phyloP scores from a whole-genome alignment of 225 moss, liverwort and hornwort genomes.

The Lunularia cruciata region DNA sequence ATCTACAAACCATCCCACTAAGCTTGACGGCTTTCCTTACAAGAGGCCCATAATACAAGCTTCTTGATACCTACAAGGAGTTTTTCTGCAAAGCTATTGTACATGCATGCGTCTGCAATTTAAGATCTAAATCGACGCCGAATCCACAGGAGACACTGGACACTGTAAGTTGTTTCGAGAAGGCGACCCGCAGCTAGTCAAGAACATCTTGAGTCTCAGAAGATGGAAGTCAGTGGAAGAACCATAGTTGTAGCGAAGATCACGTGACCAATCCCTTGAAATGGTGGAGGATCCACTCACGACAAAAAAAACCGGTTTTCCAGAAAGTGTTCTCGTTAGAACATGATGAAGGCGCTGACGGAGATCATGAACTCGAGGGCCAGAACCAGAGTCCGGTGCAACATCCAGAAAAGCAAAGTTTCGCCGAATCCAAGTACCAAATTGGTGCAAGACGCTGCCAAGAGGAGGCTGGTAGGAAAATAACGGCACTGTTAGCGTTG shows the following conservation, averaged over 20 bases:
- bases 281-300: not conserved
- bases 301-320: not conserved
- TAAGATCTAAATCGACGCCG: not conserved
- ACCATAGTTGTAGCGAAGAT: not conserved
- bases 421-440: not conserved
- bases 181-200: not conserved
- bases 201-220: not conserved
- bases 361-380: not conserved
- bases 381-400: not conserved
- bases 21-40: not conserved
- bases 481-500: not conserved
- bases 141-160: not conserved
- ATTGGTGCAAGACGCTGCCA: not conserved
- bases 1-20: not conserved
- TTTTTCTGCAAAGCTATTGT: constrained; percentile 11
- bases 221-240: not conserved
- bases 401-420: not conserved
- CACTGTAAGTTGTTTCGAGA: not conserved
- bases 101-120: constrained; percentile 1
- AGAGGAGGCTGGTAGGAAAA: not conserved
- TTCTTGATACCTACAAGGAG: not conserved
- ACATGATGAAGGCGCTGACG: not conserved
- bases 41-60: constrained; percentile 6
- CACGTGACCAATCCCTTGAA: not conserved
- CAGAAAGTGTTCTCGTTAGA: not conserved